Percentiles rank a stretch among this genome's conserved stretches.
Conservation (phyloP, 2,329 filamentous ascomycete genomes). For the Coleophoma crateriformis region DNA sequence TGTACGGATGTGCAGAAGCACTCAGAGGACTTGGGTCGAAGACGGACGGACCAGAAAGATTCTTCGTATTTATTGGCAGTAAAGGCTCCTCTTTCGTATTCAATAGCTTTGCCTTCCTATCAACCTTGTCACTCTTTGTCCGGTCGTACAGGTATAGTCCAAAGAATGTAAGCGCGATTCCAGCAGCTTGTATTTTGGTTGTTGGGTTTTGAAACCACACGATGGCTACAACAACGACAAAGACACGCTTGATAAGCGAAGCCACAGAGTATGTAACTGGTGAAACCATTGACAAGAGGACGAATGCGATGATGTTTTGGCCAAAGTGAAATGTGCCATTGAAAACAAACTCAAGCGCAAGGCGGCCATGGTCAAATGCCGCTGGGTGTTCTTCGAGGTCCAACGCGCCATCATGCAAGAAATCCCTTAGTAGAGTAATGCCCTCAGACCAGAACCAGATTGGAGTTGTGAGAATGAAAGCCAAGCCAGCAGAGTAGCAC, state of each 20-base stretch:
- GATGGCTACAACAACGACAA: constrained; percentile 91
- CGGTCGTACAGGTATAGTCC: constrained; percentile 95
- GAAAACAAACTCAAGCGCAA: constrained; percentile 84
- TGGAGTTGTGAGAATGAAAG: constrained; percentile 80
- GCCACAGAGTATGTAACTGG: constrained; percentile 97
- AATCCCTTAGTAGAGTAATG: constrained; percentile 67
- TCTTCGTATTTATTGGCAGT: constrained; percentile 16
- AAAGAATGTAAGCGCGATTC: constrained; percentile 83
- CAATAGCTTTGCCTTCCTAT: constrained; percentile 71
- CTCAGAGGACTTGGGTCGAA: constrained; percentile 27
- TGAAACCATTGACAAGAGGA: constrained; percentile 86
- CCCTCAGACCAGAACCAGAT: constrained; percentile 95
- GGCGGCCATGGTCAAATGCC: constrained; percentile 68
- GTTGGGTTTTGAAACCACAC: constrained; percentile 94
- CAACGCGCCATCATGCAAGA: constrained; percentile 76
- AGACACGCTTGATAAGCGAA: constrained; percentile 92
- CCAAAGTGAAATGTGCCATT: constrained; percentile 96
- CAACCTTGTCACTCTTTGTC: constrained; percentile 82
- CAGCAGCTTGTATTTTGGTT: constrained; percentile 73
- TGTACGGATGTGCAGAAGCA: constrained; percentile 34
- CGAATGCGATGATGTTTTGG: constrained; percentile 92
- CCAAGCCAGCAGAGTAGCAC: constrained; percentile 93
- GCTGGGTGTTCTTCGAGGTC: constrained; percentile 53
- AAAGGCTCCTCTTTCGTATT: constrained; percentile 31
- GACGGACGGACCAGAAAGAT: constrained; percentile 6